Evolutionary conservation across 768 basidiomycete genomes (phyloP).

Genomic region (Coprinellus micaceus): DNA sequence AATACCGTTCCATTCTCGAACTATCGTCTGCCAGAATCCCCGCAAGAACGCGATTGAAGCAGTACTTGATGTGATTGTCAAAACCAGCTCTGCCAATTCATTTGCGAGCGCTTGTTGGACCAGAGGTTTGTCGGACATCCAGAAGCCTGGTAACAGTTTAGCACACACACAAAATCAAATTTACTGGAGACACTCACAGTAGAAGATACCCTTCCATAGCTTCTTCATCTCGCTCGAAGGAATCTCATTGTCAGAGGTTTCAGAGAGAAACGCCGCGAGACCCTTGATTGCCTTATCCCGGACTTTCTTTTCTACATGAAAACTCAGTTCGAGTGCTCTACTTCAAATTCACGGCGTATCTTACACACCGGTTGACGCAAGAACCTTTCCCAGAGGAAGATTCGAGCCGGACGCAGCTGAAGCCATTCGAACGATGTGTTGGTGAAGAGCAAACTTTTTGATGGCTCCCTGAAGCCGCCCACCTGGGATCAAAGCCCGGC

Average conservation of each 20-base stretch:
- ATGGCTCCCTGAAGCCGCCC: background rate
- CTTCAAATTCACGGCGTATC: background rate
- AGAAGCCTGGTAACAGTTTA: slow-evolving; percentile 87
- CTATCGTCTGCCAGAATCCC: slow-evolving; percentile 89
- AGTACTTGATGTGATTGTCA: slow-evolving; percentile 56
- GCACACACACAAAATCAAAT: background rate
- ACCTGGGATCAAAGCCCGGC: background rate
- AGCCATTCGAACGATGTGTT: slow-evolving; percentile 8
- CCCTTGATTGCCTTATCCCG: slow-evolving; percentile 88
- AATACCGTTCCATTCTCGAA: slow-evolving; percentile 91
- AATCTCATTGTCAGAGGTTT: slow-evolving; percentile 54
- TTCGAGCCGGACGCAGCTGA: background rate
- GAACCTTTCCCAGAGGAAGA: slow-evolving; percentile 82
- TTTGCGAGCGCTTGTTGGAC: slow-evolving; percentile 90
- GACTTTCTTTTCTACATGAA: slow-evolving; percentile 70
- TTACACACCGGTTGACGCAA: slow-evolving; percentile 82
- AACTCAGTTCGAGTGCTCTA: too few species aligned
- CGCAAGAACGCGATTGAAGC: slow-evolving; percentile 72
- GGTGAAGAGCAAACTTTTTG: slow-evolving; percentile 8
- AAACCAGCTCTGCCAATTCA: slow-evolving; percentile 77
- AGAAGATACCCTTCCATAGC: slow-evolving; percentile 97
- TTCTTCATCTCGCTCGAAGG: slow-evolving; percentile 80
- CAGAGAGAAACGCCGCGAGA: slow-evolving; percentile 75
- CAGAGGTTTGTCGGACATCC: slow-evolving; percentile 99
- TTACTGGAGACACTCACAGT: slow-evolving; percentile 53